Conservation (phyloP, 2,329 filamentous ascomycete species). For the Trichophyton rubrum region DNA sequence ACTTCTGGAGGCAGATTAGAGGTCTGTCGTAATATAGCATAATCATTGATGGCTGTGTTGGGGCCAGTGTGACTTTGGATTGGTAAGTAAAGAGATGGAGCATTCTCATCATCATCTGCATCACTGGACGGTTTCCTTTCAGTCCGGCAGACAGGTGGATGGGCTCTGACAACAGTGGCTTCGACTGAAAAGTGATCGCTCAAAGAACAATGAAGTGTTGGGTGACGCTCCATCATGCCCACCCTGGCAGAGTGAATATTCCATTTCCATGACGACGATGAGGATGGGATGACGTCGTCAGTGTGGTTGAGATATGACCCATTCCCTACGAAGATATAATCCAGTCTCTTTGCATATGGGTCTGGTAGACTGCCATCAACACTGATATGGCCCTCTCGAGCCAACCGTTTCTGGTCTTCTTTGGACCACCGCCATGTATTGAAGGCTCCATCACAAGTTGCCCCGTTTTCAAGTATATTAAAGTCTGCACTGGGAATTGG, state of each 20-base stretch:
- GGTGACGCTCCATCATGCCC: slow-evolving; percentile 70
- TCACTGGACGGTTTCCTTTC: background rate
- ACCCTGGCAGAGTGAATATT: slow-evolving; percentile 58
- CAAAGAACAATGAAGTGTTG: slow-evolving; percentile 67
- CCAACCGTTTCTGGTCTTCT: slow-evolving; percentile 53
- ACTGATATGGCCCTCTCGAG: slow-evolving; percentile 49
- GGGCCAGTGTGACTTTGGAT: slow-evolving; percentile 11
- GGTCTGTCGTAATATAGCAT: background rate
- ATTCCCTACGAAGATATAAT: slow-evolving; percentile 79
- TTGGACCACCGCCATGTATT: slow-evolving; percentile 93
- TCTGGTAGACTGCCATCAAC: slow-evolving; percentile 57
- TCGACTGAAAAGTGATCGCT: slow-evolving; percentile 93
- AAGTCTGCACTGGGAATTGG: slow-evolving; percentile 63
- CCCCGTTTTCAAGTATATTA: slow-evolving; percentile 70
- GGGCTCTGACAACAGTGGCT: slow-evolving; percentile 51
- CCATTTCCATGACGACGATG: slow-evolving; percentile 43
- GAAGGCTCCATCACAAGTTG: slow-evolving; percentile 70
- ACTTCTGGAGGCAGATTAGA: background rate
- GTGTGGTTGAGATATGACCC: slow-evolving; percentile 25
- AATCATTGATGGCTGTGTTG: background rate
- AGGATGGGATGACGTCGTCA: slow-evolving; percentile 7
- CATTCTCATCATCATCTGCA: slow-evolving; percentile 11
- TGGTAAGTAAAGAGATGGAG: slow-evolving; percentile 10
- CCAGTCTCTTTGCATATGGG: slow-evolving; percentile 68
- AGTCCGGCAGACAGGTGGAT: background rate